phyloP scores from a whole-genome alignment of 352 stramenopile genomes.

The Phytopythium chamaehyphon region DNA sequence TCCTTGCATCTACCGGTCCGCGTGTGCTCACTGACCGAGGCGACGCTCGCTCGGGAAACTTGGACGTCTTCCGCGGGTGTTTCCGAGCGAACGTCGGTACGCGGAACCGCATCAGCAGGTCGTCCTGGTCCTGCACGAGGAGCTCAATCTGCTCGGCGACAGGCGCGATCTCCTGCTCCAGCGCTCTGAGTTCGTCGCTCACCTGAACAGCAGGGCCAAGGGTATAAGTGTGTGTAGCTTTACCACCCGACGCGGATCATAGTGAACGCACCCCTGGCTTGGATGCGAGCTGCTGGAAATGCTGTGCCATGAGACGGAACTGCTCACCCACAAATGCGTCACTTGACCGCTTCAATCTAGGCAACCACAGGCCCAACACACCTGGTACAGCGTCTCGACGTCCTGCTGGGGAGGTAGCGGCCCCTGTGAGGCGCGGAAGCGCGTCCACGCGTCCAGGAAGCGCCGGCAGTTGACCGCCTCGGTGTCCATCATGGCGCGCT shows the following conservation, averaged over 20 bases:
- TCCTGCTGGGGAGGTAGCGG: constrained; percentile 11
- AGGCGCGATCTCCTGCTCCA: constrained; percentile 16
- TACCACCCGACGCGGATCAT: no score
- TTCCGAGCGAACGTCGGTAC: constrained; percentile 1
- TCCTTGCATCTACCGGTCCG: no score
- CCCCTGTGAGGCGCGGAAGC: constrained; percentile 23
- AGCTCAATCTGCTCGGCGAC: constrained; percentile 19
- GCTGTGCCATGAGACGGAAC: constrained; percentile 31
- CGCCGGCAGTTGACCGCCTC: constrained; percentile 44
- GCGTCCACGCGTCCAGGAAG: constrained; percentile 56
- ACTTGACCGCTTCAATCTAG: no score
- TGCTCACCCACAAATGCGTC: constrained; percentile 1
- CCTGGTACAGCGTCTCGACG: constrained; percentile 12
- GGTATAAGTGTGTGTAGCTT: no score
- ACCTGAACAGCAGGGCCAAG: constrained; percentile 5
- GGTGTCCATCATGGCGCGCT: constrained; percentile 4
- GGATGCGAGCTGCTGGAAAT: constrained; percentile 23
- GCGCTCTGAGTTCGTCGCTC: constrained; percentile 15
- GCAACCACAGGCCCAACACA: no score
- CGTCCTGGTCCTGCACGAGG: constrained; percentile 4
- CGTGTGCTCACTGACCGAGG: no score
- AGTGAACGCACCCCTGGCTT: neutral
- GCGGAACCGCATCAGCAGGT: constrained; percentile 3
- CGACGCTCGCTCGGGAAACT: neutral
- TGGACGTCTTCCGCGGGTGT: neutral